Evolutionary conservation across 768 basidiomycete genomes (phyloP).

Genomic region (Phanerochaete carnosa): DNA sequence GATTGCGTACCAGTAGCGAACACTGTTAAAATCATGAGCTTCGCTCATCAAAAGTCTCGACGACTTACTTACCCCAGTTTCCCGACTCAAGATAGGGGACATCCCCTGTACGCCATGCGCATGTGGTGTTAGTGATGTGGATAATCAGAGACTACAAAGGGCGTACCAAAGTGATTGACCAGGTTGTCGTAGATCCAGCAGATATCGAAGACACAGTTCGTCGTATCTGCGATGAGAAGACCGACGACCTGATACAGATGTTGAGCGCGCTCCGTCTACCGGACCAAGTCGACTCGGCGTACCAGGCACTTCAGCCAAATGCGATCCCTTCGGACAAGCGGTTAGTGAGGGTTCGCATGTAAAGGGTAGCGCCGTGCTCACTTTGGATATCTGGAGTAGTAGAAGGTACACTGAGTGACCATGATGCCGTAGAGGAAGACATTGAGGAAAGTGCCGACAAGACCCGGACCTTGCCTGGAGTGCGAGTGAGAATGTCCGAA

Average conservation of each 20-base stretch:
- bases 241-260: slow-evolving; percentile 8
- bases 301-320: slow-evolving; percentile 14
- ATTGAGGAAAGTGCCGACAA: slow-evolving; percentile 14
- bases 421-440: slow-evolving; percentile 13
- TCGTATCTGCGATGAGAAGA: slow-evolving; percentile 13
- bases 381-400: slow-evolving; percentile 9
- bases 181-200: slow-evolving; percentile 17
- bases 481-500: background rate
- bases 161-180: slow-evolving; percentile 15
- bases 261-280: background rate
- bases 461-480: slow-evolving; percentile 11
- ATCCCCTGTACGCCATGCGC: background rate
- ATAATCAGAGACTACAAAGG: background rate
- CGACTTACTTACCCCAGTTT: slow-evolving; percentile 9
- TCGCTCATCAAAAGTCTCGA: background rate
- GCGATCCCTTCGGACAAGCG: slow-evolving; percentile 6
- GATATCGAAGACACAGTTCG: slow-evolving; percentile 17
- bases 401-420: slow-evolving; percentile 11
- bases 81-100: background rate
- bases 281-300: background rate
- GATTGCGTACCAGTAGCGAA: slow-evolving; percentile 8
- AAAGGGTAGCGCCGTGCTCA: background rate
- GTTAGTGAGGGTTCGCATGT: background rate
- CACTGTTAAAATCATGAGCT: background rate
- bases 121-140: background rate